Percentiles rank a stretch among this genome's conserved stretches.
These are phyloP conservation scores for Tolypocladium inflatum DNA, from an alignment of 2,329 filamentous ascomycete species.

Conservation along the genomic window DNA sequence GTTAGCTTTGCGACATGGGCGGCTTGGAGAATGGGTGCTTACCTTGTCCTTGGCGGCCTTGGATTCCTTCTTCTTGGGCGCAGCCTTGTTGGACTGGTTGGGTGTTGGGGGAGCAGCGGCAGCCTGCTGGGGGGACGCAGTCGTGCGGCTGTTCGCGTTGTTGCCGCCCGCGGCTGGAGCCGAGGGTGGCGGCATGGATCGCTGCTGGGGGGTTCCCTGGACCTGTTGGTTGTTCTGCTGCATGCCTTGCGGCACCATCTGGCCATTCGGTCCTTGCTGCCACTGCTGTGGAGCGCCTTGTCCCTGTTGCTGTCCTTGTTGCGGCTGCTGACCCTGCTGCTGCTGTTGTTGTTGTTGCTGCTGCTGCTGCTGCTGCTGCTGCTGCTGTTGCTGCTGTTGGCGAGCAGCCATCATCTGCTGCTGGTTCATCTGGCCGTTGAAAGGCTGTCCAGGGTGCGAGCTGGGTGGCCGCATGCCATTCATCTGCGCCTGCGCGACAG, in stretches of 20 bases:
- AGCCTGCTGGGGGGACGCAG: conserved; percentile 53
- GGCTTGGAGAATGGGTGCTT: conserved; percentile 18
- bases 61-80: conserved; percentile 67
- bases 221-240: conserved; percentile 33
- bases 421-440: conserved; percentile 49
- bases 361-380: no score
- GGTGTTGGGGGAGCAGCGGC: conserved; percentile 68
- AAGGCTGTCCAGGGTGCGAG: conserved; percentile 52
- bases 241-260: conserved; percentile 29
- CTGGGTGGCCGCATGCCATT: conserved; percentile 61
- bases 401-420: conserved; percentile 49
- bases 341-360: conserved; percentile 20
- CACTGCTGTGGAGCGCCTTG: conserved; percentile 25
- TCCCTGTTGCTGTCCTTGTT: conserved; percentile 18
- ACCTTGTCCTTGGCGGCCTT: conserved; percentile 62
- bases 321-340: conserved; percentile 21
- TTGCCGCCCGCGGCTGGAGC: conserved; percentile 39
- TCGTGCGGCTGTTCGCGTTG: conserved; percentile 44
- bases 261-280: conserved; percentile 31
- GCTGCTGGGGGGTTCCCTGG: conserved; percentile 64
- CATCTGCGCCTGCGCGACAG: conserved; percentile 40
- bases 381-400: conserved; percentile 26
- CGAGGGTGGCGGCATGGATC: conserved; percentile 58
- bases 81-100: conserved; percentile 61
- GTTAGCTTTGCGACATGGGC: conserved; percentile 4